phyloP scores from a whole-genome alignment of 768 basidiomycete species.

The Leccinum ochraceum region DNA sequence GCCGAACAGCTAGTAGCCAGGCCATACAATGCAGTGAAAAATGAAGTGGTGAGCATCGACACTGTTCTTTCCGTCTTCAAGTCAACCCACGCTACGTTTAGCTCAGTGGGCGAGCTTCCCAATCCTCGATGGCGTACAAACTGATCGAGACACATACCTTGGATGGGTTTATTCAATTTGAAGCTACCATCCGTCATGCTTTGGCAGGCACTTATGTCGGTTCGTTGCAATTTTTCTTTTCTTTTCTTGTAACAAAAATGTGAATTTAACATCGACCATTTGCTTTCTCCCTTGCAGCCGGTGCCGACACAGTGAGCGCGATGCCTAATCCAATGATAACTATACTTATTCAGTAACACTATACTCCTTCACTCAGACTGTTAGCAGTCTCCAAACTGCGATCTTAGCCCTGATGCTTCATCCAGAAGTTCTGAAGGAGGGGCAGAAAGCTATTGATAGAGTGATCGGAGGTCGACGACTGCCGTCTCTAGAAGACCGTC shows the following conservation, averaged over 20 bases:
- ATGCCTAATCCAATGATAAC: not conserved
- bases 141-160: slow-evolving; percentile 1
- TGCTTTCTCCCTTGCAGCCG: not conserved
- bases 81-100: not conserved
- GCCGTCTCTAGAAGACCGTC: slow-evolving; percentile 4
- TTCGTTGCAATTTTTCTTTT: not conserved
- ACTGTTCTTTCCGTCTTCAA: not conserved
- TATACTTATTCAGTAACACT: not conserved
- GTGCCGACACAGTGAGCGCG: slow-evolving; percentile 6
- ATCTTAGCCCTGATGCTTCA: slow-evolving; percentile 8
- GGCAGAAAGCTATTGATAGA: not conserved
- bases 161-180: slow-evolving; percentile 1
- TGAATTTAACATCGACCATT: not conserved
- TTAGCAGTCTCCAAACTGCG: slow-evolving; percentile 1
- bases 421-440: slow-evolving; percentile 5
- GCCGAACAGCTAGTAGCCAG: slow-evolving; percentile 1
- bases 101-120: slow-evolving; percentile 4
- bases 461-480: not conserved
- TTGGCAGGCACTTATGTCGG: slow-evolving; percentile 7
- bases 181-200: slow-evolving; percentile 8
- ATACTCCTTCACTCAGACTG: not conserved
- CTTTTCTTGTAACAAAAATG: not conserved
- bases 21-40: slow-evolving; percentile 4
- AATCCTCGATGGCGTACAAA: slow-evolving; percentile 8
- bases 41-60: slow-evolving; percentile 2